Conservation (phyloP, 2,329 filamentous ascomycete species). For the Juglanconis juglandina region DNA sequence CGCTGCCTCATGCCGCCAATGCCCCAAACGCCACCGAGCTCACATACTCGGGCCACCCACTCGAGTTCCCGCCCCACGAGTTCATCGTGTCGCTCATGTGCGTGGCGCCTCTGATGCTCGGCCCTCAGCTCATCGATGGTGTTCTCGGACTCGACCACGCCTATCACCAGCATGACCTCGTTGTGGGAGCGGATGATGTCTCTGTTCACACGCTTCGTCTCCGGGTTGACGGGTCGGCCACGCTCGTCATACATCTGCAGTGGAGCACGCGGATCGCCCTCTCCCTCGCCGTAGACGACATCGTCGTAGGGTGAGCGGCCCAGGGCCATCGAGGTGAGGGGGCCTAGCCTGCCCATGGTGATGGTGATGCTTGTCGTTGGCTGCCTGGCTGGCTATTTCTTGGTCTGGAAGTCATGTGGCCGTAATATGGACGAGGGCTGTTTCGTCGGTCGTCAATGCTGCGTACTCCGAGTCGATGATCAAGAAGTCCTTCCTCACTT, state of each 20-base stretch:
- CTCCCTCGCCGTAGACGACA: slow-evolving; percentile 48
- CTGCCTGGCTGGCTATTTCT: not conserved
- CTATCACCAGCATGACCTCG: slow-evolving; percentile 61
- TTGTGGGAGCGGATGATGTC: slow-evolving; percentile 59
- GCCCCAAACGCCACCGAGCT: slow-evolving; percentile 48
- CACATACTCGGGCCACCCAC: slow-evolving; percentile 31
- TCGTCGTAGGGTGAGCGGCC: slow-evolving; percentile 60
- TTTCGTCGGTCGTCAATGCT: not conserved
- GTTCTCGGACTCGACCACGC: slow-evolving; percentile 57
- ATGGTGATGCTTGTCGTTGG: slow-evolving; percentile 6
- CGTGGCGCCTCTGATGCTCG: slow-evolving; percentile 33
- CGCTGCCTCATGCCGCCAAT: slow-evolving; percentile 51
- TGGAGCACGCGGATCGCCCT: slow-evolving; percentile 37
- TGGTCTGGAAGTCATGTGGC: not conserved
- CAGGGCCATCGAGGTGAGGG: slow-evolving; percentile 54
- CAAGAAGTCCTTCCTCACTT: not conserved
- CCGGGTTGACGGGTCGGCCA: slow-evolving; percentile 53
- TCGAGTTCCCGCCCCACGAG: slow-evolving; percentile 39
- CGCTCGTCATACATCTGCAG: slow-evolving; percentile 52
- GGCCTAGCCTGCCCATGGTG: slow-evolving; percentile 53
- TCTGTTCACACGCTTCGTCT: slow-evolving; percentile 52
- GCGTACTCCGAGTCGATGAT: not conserved
- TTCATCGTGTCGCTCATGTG: slow-evolving; percentile 47
- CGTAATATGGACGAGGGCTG: not conserved
- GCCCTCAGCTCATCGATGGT: slow-evolving; percentile 35